Percentiles rank a stretch among this genome's conserved stretches.
Conservation (phyloP, 805 yeast species). For the Candida palmyrensis region DNA sequence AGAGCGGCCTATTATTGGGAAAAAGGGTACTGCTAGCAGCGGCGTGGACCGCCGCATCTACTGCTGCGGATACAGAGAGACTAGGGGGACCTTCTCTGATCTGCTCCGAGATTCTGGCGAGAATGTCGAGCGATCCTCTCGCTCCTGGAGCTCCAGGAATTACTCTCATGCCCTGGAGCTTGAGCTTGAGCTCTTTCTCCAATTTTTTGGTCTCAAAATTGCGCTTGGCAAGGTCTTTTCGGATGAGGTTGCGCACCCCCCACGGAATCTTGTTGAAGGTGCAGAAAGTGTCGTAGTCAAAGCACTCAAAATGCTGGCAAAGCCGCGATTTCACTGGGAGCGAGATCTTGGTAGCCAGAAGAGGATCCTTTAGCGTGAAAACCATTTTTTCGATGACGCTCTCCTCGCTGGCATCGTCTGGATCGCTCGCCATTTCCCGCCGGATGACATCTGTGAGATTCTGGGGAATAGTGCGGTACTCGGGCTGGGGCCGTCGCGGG, state of each 20-base stretch:
- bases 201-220: conserved; percentile 14
- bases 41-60: conserved; percentile 1
- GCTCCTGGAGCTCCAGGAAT: neutral
- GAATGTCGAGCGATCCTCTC: neutral
- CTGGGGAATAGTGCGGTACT: conserved; percentile 2
- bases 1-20: neutral
- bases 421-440: conserved; percentile 4
- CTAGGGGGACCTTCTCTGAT: neutral
- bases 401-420: conserved; percentile 27
- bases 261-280: conserved; percentile 29
- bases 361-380: conserved; percentile 36
- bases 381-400: conserved; percentile 30
- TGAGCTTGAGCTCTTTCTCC: conserved; percentile 2
- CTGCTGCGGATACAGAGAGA: neutral
- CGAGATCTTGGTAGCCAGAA: conserved; percentile 31
- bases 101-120: neutral
- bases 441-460: conserved; percentile 2
- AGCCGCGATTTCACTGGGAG: conserved; percentile 34
- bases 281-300: conserved; percentile 39
- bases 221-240: conserved; percentile 22
- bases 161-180: neutral
- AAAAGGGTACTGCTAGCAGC: neutral
- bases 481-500: conserved; percentile 7
- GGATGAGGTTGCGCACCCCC: conserved; percentile 17
- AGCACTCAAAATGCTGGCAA: conserved; percentile 41